Conservation (phyloP, 345 rosid genomes). For the Citrus sp. region DNA sequence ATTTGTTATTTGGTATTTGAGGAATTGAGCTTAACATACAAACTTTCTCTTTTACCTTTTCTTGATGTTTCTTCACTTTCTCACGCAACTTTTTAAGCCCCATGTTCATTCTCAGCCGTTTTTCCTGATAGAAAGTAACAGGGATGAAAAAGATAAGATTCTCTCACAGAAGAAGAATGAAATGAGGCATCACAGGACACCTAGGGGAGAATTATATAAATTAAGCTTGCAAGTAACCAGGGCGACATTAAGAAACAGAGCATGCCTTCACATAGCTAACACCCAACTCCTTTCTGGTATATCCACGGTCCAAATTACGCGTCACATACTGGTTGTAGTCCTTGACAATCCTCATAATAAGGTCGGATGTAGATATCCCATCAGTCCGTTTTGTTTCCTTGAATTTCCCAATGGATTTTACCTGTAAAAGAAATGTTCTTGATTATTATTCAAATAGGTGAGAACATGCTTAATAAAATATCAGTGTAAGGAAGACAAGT, state of each 20-base stretch:
- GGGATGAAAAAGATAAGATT: neutral
- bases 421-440: slow-evolving; percentile 25
- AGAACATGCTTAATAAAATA: neutral
- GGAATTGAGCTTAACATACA: neutral
- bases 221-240: neutral
- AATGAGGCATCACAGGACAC: neutral
- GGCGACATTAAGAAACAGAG: neutral
- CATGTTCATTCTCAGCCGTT: slow-evolving; percentile 62
- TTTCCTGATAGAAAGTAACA: slow-evolving; percentile 39
- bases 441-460: neutral
- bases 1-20: neutral
- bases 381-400: slow-evolving; percentile 69
- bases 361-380: slow-evolving; percentile 71
- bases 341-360: slow-evolving; percentile 69
- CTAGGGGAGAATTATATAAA: neutral
- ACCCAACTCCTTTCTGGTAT: slow-evolving; percentile 64
- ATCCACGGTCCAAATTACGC: slow-evolving; percentile 70
- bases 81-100: slow-evolving; percentile 51
- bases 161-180: neutral
- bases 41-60: slow-evolving; percentile 44
- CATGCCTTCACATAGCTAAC: slow-evolving; percentile 69
- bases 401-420: slow-evolving; percentile 52
- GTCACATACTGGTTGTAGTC: slow-evolving; percentile 70
- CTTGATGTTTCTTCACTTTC: slow-evolving; percentile 70
- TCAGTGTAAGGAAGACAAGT: neutral